A percentile compares a stretch with the other conserved stretches of the same genome.
phyloP scores from a whole-genome alignment of 1,284 basidiomycete genomes.

The Nidula niveotomentosa region DNA sequence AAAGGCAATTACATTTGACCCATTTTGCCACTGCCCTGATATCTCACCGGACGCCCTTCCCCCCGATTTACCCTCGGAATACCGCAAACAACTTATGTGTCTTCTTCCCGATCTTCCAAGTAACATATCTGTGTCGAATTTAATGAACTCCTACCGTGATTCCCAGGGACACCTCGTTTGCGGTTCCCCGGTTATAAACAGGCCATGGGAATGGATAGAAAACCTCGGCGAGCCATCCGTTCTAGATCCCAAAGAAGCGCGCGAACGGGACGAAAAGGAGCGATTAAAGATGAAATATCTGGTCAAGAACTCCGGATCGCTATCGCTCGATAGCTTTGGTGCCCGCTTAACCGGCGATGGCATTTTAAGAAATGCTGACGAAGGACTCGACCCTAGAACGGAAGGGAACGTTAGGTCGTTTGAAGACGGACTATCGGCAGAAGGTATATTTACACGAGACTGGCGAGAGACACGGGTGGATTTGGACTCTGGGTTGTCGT shows the following conservation, averaged over 20 bases:
- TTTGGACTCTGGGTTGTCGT: constrained; percentile 24
- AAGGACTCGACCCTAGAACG: constrained; percentile 27
- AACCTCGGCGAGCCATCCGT: constrained; percentile 60
- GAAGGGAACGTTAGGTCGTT: constrained; percentile 54
- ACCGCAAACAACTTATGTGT: constrained; percentile 51
- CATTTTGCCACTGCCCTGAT: constrained; percentile 62
- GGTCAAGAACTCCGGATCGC: constrained; percentile 66
- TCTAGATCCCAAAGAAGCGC: constrained; percentile 37
- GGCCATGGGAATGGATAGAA: constrained; percentile 86
- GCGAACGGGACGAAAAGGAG: constrained; percentile 36
- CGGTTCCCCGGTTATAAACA: constrained; percentile 58
- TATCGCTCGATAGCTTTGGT: constrained; percentile 73
- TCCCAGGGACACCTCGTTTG: constrained; percentile 45
- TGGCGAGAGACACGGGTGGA: constrained; percentile 65
- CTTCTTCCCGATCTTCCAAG: constrained; percentile 55
- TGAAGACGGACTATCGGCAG: constrained; percentile 60
- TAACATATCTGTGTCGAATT: constrained; percentile 49
- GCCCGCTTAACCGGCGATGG: constrained; percentile 64
- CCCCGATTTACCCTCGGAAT: constrained; percentile 54
- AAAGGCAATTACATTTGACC: constrained; percentile 53
- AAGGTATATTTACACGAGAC: constrained; percentile 69
- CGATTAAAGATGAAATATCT: constrained; percentile 28
- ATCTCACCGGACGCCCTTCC: constrained; percentile 51
- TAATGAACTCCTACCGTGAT: constrained; percentile 58
- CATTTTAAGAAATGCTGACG: constrained; percentile 28